These are phyloP conservation scores for Beta lomatogona DNA, from an alignment of 179 eudicot genomes.

Conservation along the genomic window DNA sequence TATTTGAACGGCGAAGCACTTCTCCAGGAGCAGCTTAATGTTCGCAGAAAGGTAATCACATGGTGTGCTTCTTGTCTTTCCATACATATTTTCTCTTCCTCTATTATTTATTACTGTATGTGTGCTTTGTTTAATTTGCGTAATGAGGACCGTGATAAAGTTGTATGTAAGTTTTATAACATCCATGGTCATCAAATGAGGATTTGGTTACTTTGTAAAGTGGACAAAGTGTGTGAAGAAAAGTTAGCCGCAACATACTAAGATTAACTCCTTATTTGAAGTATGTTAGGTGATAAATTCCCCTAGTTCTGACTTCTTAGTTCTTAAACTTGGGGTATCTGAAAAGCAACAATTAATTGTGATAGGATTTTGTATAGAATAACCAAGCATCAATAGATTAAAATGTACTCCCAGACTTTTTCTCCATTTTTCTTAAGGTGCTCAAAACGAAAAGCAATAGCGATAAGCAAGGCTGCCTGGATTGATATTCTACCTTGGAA, in stretches of 20 bases:
- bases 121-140: neutral
- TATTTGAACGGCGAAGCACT: constrained; percentile 80
- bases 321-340: neutral
- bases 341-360: neutral
- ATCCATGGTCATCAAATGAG: neutral
- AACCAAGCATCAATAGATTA: neutral
- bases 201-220: neutral
- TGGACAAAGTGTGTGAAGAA: neutral
- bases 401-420: neutral
- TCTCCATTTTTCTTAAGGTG: neutral
- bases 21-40: constrained; percentile 83
- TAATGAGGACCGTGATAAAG: neutral
- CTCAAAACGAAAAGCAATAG: neutral
- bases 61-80: constrained; percentile 11
- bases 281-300: no score
- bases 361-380: neutral
- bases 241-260: neutral
- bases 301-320: no score
- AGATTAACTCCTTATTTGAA: neutral
- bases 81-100: neutral
- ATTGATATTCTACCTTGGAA: no score
- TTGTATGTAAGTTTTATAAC: neutral
- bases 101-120: neutral
- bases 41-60: constrained; percentile 74
- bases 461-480: neutral